A percentile compares a stretch with the other conserved stretches of the same genome.
phyloP scores from a whole-genome alignment of 192 early-diverging fungal species.

The Irineochytrium annulatum region DNA sequence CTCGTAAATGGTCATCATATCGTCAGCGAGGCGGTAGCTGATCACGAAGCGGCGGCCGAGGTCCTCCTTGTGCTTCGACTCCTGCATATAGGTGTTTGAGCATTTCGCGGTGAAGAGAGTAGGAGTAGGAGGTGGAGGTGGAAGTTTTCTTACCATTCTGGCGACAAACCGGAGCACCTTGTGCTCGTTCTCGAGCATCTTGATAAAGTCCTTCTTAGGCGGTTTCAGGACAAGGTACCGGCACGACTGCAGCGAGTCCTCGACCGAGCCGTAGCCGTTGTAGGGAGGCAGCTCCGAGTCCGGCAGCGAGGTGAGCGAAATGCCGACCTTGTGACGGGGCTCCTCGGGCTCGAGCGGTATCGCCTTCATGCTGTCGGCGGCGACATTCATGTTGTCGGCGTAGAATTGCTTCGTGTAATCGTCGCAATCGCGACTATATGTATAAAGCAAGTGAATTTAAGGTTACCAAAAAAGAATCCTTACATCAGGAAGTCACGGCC shows the following conservation, averaged over 20 bases:
- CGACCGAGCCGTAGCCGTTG: slow-evolving; percentile 61
- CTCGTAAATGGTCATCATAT: slow-evolving; percentile 65
- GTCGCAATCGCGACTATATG: slow-evolving; percentile 56
- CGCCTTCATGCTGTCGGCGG: slow-evolving; percentile 10
- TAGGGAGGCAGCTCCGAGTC: slow-evolving; percentile 50
- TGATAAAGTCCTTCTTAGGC: slow-evolving; percentile 64
- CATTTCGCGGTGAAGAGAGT: no score
- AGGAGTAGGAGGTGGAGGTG: no score
- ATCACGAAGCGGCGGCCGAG: slow-evolving; percentile 55
- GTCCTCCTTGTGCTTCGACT: slow-evolving; percentile 61
- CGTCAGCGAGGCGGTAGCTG: slow-evolving; percentile 56
- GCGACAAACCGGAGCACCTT: slow-evolving; percentile 60
- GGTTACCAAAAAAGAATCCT: slow-evolving; percentile 5
- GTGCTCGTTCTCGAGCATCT: slow-evolving; percentile 63
- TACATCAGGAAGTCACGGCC: slow-evolving; percentile 58
- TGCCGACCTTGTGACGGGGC: neutral
- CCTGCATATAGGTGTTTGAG: no score
- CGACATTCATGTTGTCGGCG: slow-evolving; percentile 27
- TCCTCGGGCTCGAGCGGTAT: slow-evolving; percentile 20
- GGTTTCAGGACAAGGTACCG: slow-evolving; percentile 59
- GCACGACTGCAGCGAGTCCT: slow-evolving; percentile 55
- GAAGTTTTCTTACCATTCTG: slow-evolving; percentile 44
- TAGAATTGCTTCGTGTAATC: slow-evolving; percentile 57
- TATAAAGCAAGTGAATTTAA: neutral
- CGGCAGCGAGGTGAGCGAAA: neutral